Conservation (phyloP, 148 eudicot genomes). For the Spergularia marina region DNA sequence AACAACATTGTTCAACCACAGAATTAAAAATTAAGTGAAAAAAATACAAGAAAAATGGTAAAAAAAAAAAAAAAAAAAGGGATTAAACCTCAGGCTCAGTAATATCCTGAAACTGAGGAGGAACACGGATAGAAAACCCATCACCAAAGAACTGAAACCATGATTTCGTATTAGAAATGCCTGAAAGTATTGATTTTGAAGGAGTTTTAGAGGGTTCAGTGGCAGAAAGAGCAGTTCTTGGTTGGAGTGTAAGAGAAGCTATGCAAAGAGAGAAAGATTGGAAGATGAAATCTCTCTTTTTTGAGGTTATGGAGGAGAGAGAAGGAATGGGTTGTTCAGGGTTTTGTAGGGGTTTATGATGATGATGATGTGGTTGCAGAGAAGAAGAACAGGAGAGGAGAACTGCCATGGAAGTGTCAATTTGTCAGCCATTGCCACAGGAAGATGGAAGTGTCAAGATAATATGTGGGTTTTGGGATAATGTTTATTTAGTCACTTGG, state of each 20-base stretch:
- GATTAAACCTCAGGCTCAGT: conserved; percentile 78
- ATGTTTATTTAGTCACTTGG: not conserved
- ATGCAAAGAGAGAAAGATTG: conserved; percentile 35
- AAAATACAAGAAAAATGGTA: not conserved
- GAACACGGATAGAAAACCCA: conserved; percentile 88
- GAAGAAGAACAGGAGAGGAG: conserved; percentile 39
- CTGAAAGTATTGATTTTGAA: conserved; percentile 56
- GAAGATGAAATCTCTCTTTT: conserved; percentile 43
- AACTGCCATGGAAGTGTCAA: conserved; percentile 43
- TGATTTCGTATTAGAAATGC: conserved; percentile 76
- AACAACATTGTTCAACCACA: conserved; percentile 5
- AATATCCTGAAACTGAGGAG: conserved; percentile 72
- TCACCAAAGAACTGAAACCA: conserved; percentile 90
- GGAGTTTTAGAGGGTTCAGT: conserved; percentile 26
- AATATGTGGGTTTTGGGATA: conserved; percentile 9
- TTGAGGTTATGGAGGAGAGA: conserved; percentile 19
- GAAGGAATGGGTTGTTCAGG: conserved; percentile 24
- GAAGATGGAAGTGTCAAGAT: conserved; percentile 26
- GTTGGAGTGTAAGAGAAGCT: conserved; percentile 35
- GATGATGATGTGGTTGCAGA: conserved; percentile 24
- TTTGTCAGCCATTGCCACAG: conserved; percentile 32
- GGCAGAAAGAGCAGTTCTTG: conserved; percentile 30
- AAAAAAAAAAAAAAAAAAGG: not conserved
- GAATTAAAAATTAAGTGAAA: not conserved
- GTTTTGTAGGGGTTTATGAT: conserved; percentile 30